Evolutionary conservation across 192 early-diverging fungal genomes (phyloP).

Genomic region (Lobosporangium transversale): DNA sequence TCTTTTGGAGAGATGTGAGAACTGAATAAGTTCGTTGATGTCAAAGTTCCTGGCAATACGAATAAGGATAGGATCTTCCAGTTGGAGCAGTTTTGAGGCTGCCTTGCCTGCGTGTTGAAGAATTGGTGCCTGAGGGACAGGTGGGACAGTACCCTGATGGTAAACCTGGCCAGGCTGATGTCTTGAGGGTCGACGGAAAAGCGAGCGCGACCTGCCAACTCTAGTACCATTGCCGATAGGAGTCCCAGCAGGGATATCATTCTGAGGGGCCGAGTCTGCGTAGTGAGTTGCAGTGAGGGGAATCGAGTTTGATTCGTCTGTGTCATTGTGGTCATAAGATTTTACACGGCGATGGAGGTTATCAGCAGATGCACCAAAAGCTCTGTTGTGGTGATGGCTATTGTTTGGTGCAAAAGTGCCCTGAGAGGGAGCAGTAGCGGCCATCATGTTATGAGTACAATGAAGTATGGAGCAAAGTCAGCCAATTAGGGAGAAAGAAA

Average conservation of each 20-base stretch:
- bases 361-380: background rate
- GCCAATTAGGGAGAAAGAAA: background rate
- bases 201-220: conserved; percentile 33
- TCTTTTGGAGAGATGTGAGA: conserved; percentile 47
- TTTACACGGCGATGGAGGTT: conserved; percentile 44
- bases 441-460: conserved; percentile 19
- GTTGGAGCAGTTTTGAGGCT: conserved; percentile 32
- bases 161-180: conserved; percentile 30
- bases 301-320: conserved; percentile 38
- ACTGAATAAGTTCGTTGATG: conserved; percentile 23
- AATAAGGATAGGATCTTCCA: conserved; percentile 47
- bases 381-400: background rate
- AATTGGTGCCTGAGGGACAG: conserved; percentile 42
- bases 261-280: conserved; percentile 10
- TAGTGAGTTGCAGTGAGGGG: conserved; percentile 38
- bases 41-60: conserved; percentile 35
- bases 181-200: conserved; percentile 39
- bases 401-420: conserved; percentile 9
- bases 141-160: conserved; percentile 43
- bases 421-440: conserved; percentile 5
- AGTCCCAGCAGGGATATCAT: background rate
- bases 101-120: conserved; percentile 41
- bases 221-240: conserved; percentile 5
- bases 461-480: background rate
- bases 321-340: conserved; percentile 30